Base-by-base conservation (phyloP, 2,329 filamentous ascomycete genomes). In the Trichothecium roseum region DNA sequence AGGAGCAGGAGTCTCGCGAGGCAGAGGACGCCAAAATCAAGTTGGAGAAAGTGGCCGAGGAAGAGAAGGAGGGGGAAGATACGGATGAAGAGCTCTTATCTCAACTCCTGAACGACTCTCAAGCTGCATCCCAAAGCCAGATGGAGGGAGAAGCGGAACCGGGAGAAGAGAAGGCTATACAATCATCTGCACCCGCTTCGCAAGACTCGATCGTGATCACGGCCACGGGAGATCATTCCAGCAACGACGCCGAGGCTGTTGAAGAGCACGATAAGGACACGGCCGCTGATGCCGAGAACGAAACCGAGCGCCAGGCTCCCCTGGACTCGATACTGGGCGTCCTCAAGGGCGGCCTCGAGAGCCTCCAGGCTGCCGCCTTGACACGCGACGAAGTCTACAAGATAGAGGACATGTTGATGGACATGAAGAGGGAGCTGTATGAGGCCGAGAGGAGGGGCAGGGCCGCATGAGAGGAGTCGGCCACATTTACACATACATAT, bases 351-450 rank as follows among this genome's bases (percentile, higher is more conserved):
- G 56, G 57, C 1, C 55, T 91, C 17, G 63, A 66, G 15, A 68
- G 76, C 42, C 63, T 87, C 39, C 71, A 68, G 36, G 61, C 59
- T 18, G 65, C 77, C 16, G 64, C 71, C 13, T 57, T 93, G 29
- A 75, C 75, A 13, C 68, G 74, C 9, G 65, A 72, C 9, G 77
- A 84, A 41, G 73, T 86, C 36, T 69, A 78, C 40, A 69, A 80
- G 51, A 68, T 91, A 44, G 84, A 91, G 50, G 81, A 88, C 51
- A 62, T 85, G 47, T 67, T 91, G 51, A 84, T 88, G 63, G 81
- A 89, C 53, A 74, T 89, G 44, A 80, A 83, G 54, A 69, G 73
- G 42, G 77, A 82, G 53, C 68, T 88, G 35, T 83, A 82, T 53
- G 74, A 79, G 37, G 84, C 84, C 13, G 78, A 78, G 47, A 64